Conservation (phyloP, 176 grass and related monocot species). For the Canna indica region DNA sequence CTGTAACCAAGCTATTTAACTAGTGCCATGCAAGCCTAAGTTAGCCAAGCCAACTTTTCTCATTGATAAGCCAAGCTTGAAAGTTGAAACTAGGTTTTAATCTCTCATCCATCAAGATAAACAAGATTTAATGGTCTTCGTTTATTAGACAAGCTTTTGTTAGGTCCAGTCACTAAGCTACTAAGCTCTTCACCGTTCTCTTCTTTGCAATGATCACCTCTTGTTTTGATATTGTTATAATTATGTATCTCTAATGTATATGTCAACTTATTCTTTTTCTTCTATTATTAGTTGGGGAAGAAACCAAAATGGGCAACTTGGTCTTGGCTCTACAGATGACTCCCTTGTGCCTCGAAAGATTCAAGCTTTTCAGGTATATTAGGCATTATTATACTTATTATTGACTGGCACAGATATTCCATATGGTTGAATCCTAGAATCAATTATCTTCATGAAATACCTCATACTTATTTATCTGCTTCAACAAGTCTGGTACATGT, state of each 20-base stretch:
- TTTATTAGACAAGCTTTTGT: not conserved
- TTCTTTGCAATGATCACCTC: not conserved
- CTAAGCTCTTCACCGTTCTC: not conserved
- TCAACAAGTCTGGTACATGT: no score
- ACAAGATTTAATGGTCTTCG: not conserved
- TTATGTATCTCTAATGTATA: not conserved
- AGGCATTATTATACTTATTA: not conserved
- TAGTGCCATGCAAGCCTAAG: no score
- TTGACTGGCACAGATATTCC: not conserved
- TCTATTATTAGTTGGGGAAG: slow-evolving; percentile 65
- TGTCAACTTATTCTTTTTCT: not conserved
- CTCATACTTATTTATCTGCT: not conserved
- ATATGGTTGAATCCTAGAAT: not conserved
- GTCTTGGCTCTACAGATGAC: slow-evolving; percentile 90
- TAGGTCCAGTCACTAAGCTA: not conserved
- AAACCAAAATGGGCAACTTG: slow-evolving; percentile 96
- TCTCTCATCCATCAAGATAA: not conserved
- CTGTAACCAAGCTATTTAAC: not conserved
- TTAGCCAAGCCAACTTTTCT: not conserved
- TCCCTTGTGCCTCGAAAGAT: slow-evolving; percentile 89
- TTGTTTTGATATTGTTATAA: not conserved
- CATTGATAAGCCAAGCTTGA: not conserved
- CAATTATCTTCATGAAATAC: not conserved
- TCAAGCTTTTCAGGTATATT: slow-evolving; percentile 81
- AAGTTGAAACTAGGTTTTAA: not conserved